Conservation (phyloP, 352 stramenopile species). For the Pythium aquatile region DNA sequence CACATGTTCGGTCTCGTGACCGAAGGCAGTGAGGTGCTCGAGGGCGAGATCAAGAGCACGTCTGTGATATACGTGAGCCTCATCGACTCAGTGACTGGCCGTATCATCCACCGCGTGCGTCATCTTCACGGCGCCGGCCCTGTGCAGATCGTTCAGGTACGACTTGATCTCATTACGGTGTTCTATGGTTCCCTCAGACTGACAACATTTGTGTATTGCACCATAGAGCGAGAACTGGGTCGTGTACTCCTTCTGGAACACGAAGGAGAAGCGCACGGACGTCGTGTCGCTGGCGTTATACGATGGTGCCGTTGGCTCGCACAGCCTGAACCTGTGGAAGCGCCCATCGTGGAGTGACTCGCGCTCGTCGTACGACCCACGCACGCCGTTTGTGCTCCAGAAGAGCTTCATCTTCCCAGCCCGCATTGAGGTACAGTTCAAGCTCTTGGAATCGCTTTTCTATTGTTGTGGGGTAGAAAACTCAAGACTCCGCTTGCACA, state of each 20-base stretch:
- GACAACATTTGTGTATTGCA: conserved; percentile 5
- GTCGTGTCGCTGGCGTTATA: conserved; percentile 89
- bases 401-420: conserved; percentile 94
- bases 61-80: conserved; percentile 87
- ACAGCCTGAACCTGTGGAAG: conserved; percentile 94
- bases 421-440: conserved; percentile 62
- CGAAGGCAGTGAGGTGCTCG: conserved; percentile 47
- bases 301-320: conserved; percentile 95
- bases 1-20: conserved; percentile 93
- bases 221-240: conserved; percentile 94
- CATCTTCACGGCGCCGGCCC: conserved; percentile 75
- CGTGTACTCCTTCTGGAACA: conserved; percentile 96
- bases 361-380: conserved; percentile 92
- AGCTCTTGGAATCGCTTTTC: background rate
- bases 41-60: conserved; percentile 32
- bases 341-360: conserved; percentile 84
- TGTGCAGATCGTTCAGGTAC: conserved; percentile 70
- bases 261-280: conserved; percentile 82
- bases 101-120: conserved; percentile 90
- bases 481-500: background rate
- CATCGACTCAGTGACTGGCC: conserved; percentile 93
- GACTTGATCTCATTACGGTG: background rate
- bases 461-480: background rate
- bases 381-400: conserved; percentile 90
- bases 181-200: background rate